Base-by-base conservation (phyloP, 148 eudicot species). In the Arbutus unedo region DNA sequence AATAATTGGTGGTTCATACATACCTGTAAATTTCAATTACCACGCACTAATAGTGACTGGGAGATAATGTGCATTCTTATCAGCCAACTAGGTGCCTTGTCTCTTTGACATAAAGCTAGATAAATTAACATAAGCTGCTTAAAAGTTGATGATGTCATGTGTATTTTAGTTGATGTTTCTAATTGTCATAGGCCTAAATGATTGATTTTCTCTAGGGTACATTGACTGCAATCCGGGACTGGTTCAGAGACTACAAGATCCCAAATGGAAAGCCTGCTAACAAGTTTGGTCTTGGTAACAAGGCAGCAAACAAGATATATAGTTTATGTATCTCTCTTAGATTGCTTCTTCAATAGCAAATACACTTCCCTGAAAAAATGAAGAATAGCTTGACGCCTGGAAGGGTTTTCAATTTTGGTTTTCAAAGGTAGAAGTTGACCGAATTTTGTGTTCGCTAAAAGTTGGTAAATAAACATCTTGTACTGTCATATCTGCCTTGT, bases 231-330 rank as follows among this genome's bases (percentile, higher is more conserved):
- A 96, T 96, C 81, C 90, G 98, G 89, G 99, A 93, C 89, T 96
- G 99, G 99, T 96, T 96, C 83, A 94, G 99, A 84, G 98, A 96
- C 86, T 96, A 96, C 93, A 94, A 96, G 87, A 96, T 91, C 79
- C 99, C 99, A 53, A 98, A 96, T 85, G 99, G 99, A 76, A 96
- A 96, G 85, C 97, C 99, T 83, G 99, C 99, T 79, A 96, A 96
- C 90, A 96, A 81, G 88, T 96, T 96, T 84, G 98, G 98, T 85
- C 95, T 96, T 62, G 99, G 99, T 78, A 94, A 95, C 90, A 91
- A 93, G 85, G 90, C 98, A 78, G 99, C 93, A n/a, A 92, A 86
- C 84, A 94, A 90, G 99, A 98, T 96, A 74, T n/a, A 16, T 74
- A 49, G 55, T 49, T 11, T 74, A 2, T 74, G 31, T 49, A 74